Base-by-base conservation (phyloP, 805 yeast species). In the Kluyveromyces siamensis region DNA sequence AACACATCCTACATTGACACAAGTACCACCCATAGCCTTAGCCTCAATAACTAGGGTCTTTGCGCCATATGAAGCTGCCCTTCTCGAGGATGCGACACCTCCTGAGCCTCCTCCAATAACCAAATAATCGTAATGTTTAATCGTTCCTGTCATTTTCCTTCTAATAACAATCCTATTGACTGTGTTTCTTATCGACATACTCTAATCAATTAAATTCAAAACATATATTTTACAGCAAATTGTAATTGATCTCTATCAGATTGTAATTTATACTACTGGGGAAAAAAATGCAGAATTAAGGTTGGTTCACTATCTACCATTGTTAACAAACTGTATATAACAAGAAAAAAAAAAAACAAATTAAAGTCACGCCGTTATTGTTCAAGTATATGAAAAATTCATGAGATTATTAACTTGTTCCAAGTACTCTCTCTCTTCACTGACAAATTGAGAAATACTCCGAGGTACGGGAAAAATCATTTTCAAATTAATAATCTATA, bases 21-120 rank as follows among this genome's bases (percentile, higher is more conserved):
- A 93, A 40, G 99, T 93, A 27, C 99, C 99, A 50, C 99, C 99
- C 69, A 93, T 76, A 54, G 74, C 83, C 47, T 80, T 79, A 39
- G 87, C 80, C 68, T 93, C 99, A 47, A 93, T 75, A 18, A 93
- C 62, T 47, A 90, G 72, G 1, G 93, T 83, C 57, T 88, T 87
- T 25, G 95, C 96, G 25, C 99, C 99, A 58, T 90, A 80, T 33
- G 80, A 76, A 37, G 98, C 96, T 11, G 99, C 98, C 60, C 98
- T 81, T 68, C 99, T 82, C 14, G 97, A 95, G 18, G 95, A 83
- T n/a, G 99, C 96, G 41, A 93, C 97, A 57, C 99, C 99, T 43
- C 98, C 99, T 37, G 96, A 88, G 13, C 99, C 99, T 50, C 99
- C 99, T 46, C 99, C 99, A 56, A 93, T 93, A 50, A 93, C 99